Percentiles rank a stretch among this genome's conserved stretches.
Conservation (phyloP, 2,329 filamentous ascomycete genomes). For the Pyrenophora teres region DNA sequence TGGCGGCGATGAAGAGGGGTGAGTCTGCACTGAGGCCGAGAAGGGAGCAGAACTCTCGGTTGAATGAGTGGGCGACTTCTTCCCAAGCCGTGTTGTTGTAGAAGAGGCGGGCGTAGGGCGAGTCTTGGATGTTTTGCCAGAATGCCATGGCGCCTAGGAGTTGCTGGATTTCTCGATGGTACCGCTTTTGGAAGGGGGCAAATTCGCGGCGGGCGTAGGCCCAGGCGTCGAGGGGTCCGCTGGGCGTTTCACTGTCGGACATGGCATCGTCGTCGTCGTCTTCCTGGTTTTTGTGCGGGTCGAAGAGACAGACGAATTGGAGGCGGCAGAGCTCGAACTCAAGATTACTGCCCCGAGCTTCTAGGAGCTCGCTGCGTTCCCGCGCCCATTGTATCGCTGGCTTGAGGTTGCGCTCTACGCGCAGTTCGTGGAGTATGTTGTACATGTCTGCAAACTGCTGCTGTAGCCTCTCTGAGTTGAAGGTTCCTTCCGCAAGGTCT, state of each 20-base stretch:
- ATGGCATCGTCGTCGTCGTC: conserved; percentile 63
- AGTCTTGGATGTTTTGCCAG: conserved; percentile 71
- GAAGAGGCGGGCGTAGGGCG: conserved; percentile 81
- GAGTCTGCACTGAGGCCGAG: conserved; percentile 89
- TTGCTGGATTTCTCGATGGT: conserved; percentile 78
- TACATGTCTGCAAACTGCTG: conserved; percentile 89
- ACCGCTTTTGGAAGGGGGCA: conserved; percentile 71
- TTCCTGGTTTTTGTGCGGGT: conserved; percentile 36
- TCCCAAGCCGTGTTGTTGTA: conserved; percentile 76
- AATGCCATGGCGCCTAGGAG: conserved; percentile 83
- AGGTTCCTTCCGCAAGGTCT: conserved; percentile 59
- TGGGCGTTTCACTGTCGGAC: conserved; percentile 33
- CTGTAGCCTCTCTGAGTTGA: conserved; percentile 72
- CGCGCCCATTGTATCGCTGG: conserved; percentile 90
- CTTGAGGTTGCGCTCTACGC: conserved; percentile 69
- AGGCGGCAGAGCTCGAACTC: conserved; percentile 93
- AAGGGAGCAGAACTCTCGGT: conserved; percentile 89
- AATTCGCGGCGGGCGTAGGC: conserved; percentile 79
- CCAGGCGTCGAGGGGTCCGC: conserved; percentile 67
- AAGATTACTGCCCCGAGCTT: conserved; percentile 84
- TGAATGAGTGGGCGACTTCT: conserved; percentile 85
- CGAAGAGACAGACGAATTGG: conserved; percentile 86
- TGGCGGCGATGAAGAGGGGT: conserved; percentile 89
- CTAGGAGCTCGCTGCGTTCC: conserved; percentile 70
- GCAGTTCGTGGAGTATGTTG: conserved; percentile 78